Evolutionary conservation across 108 stramenopile genomes (phyloP), one percentile per base, ranked within the genome.

Genomic region (Fragilariopsis cylindrus): DNA sequence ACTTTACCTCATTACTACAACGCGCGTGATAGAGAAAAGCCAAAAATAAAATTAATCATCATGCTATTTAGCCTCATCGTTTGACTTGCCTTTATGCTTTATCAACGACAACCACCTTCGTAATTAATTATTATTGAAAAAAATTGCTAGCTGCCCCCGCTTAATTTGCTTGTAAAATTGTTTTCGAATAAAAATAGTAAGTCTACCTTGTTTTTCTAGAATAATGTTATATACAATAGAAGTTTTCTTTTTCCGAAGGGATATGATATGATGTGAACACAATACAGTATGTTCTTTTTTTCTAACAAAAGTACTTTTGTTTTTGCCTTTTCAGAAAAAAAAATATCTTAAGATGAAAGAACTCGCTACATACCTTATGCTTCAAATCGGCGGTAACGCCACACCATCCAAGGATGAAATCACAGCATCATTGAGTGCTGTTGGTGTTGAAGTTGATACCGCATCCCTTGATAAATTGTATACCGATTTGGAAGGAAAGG

Each of bases 401-500:
- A 71, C 75, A 68, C 99, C 99, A 57, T 77, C 97, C 60, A 94
- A 93, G 58, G 97, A 92, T 58, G 98, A 98, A 84, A 92, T 99
- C 80, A 93, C 87, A 57, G 85, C 70, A 72, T 94, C 97, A 7
- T 84, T 98, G 45, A 69, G 91, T 56, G 69, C 93, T 56, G 96
- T 96, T 55, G 97, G 98, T 65, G 80, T 98, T 47, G 97, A 97
- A 82, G 82, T 75, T 40, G 97, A 99, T 69, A 79, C 81, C 7
- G 96, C 75, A 44, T 72, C 76, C 53, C 85, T 97, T 30, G 69
- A 57, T 65, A 73, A 56, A 9, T 80, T 98, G 63, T 74, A 98
- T 53, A 65, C 85, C 18, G 97, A 96, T 60, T 65, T 99, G 65
- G 98, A 97, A 69, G 99, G 98, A 67, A 98, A 99, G 94, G 94